Conservation (phyloP, 2,329 filamentous ascomycete genomes). For the Trichoderma arundinaceum region DNA sequence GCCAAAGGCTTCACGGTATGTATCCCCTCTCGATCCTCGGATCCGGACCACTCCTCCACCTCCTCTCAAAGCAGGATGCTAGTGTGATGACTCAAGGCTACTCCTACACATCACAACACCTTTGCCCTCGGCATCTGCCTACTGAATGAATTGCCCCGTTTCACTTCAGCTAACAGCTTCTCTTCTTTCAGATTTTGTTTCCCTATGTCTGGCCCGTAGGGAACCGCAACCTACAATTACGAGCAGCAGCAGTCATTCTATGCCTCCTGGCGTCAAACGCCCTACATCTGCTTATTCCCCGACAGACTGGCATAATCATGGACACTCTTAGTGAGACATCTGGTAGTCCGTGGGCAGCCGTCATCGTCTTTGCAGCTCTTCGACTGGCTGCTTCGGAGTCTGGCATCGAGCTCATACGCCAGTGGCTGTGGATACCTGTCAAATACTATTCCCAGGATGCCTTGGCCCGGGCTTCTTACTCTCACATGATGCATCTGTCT, state of each 20-base stretch:
- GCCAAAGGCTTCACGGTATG: constrained; percentile 70
- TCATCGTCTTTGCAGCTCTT: constrained; percentile 57
- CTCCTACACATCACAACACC: neutral
- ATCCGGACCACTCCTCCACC: too few relatives aligned
- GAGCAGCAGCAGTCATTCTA: constrained; percentile 67
- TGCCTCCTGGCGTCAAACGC: constrained; percentile 74
- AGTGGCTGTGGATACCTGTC: constrained; percentile 64
- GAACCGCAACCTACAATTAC: constrained; percentile 68
- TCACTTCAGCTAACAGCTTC: neutral
- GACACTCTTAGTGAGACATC: constrained; percentile 65
- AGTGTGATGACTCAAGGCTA: neutral
- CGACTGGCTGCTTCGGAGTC: constrained; percentile 61
- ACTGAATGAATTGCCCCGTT: too few relatives aligned
- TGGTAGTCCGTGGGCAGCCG: constrained; percentile 58
- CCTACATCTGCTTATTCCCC: constrained; percentile 78
- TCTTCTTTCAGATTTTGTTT: constrained; percentile 65
- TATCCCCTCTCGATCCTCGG: neutral
- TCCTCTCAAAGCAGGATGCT: too few relatives aligned
- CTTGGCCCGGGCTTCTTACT: constrained; percentile 60
- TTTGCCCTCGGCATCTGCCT: neutral
- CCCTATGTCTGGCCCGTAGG: constrained; percentile 80
- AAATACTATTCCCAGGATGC: constrained; percentile 62
- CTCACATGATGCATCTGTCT: constrained; percentile 65
- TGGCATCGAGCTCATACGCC: constrained; percentile 58
- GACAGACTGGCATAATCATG: constrained; percentile 79